Evolutionary conservation across 345 rosid genomes (phyloP).

Genomic region (Melastoma malabathricum): DNA sequence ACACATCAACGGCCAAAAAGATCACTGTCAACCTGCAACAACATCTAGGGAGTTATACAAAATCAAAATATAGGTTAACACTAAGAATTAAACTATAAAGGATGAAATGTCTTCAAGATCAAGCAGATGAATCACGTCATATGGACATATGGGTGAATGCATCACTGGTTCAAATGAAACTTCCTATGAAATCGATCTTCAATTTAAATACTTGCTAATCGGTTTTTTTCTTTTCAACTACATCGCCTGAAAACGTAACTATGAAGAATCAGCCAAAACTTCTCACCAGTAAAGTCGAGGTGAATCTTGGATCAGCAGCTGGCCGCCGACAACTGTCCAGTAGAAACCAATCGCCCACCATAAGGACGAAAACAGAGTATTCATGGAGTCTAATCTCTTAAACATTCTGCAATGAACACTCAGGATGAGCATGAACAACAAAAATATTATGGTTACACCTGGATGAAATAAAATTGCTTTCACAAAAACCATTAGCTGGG

Average conservation of each 20-base stretch:
- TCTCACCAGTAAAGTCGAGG: slow-evolving; percentile 39
- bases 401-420: slow-evolving; percentile 15
- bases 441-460: not conserved
- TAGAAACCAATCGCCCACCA: slow-evolving; percentile 48
- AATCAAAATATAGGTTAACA: too few relatives aligned
- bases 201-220: too few relatives aligned
- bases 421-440: not conserved
- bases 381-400: slow-evolving; percentile 26
- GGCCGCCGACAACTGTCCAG: slow-evolving; percentile 32
- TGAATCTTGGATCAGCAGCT: slow-evolving; percentile 20
- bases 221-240: too few relatives aligned
- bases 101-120: too few relatives aligned
- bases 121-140: too few relatives aligned
- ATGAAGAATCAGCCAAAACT: not conserved
- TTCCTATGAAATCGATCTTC: too few relatives aligned
- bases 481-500: too few relatives aligned
- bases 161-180: too few relatives aligned
- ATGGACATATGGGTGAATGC: too few relatives aligned
- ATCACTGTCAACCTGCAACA: slow-evolving; percentile 49
- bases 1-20: slow-evolving; percentile 58
- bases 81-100: too few relatives aligned
- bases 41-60: not conserved
- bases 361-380: slow-evolving; percentile 22
- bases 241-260: too few relatives aligned
- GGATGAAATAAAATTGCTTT: not conserved